A percentile compares a stretch with the other conserved stretches of the same genome.
Conservation (phyloP, 2,329 filamentous ascomycete species). For the Cadophora sp. region DNA sequence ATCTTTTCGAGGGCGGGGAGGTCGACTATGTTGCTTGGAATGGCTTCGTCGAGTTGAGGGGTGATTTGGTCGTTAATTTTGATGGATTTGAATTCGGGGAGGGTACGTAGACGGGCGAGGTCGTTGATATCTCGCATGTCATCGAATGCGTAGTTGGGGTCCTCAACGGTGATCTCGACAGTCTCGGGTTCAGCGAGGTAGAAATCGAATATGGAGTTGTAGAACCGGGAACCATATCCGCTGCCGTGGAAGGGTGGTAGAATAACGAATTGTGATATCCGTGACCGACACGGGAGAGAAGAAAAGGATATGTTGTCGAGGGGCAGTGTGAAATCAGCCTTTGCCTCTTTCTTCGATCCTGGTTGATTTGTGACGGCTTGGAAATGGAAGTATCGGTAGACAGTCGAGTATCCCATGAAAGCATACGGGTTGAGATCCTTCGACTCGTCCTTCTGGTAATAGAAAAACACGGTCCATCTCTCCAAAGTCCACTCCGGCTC, state of each 20-base stretch:
- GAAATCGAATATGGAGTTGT: constrained; percentile 77
- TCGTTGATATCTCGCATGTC: constrained; percentile 80
- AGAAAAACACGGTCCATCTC: constrained; percentile 91
- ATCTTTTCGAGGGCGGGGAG: constrained; percentile 60
- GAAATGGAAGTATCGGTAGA: constrained; percentile 83
- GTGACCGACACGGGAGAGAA: constrained; percentile 75
- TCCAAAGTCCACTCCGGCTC: constrained; percentile 75
- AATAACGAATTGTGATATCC: constrained; percentile 93
- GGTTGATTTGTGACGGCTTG: constrained; percentile 53
- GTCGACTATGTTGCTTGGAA: constrained; percentile 65
- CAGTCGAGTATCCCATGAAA: constrained; percentile 88
- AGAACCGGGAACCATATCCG: constrained; percentile 73
- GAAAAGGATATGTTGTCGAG: constrained; percentile 50
- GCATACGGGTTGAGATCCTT: constrained; percentile 66
- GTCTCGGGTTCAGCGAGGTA: constrained; percentile 73
- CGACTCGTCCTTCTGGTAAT: constrained; percentile 70
- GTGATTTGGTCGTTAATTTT: constrained; percentile 59
- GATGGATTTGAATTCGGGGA: constrained; percentile 64
- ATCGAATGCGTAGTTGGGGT: constrained; percentile 88
- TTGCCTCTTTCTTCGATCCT: constrained; percentile 38
- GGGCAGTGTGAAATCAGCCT: constrained; percentile 50
- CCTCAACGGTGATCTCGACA: constrained; percentile 88
- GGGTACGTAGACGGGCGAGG: constrained; percentile 65
- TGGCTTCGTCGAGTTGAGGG: constrained; percentile 55
- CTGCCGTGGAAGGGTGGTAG: constrained; percentile 84